Base-by-base conservation (phyloP, 2,329 filamentous ascomycete species). In the Microdochium trichocladiopsis region DNA sequence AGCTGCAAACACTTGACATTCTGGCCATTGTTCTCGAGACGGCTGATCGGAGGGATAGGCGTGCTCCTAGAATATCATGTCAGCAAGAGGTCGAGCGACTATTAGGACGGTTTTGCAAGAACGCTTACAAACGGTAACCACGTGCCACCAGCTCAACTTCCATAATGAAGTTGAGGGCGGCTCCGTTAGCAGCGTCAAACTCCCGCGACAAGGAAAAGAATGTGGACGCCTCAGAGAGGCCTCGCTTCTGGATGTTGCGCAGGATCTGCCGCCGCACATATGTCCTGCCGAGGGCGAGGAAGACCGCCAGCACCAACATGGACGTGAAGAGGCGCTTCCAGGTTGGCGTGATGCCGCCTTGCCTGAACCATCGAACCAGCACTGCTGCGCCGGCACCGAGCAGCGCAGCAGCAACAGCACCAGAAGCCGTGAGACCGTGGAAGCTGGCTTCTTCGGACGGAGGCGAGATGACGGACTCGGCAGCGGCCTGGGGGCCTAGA, bases 11-110 rank as follows among this genome's bases (percentile, higher is more conserved):
- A 99, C 63, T 90, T 86, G 60, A 90, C 81, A 8, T 78, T 81
- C 65, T 95, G 88, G 45, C 83, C 83, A 55, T 84, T 84, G 59
- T 95, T 90, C 66, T 99, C 94, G 28, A 99, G 77, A 47, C 93
- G 84, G 58, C 88, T 95, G 55, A 96, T 87, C n/a, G 94, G 94
- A 6, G 94, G 93, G 33, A 97, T 72, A 23, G 92, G 93, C 16
- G 84, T 87, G 75, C 90, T 95, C 71, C 90, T 95, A n/a, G 51
- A 55, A 53, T 22, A 45, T 45, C 16, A 16, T 18, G 18, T 45
- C 18, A 45, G 41, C 41, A 37, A 37, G 33, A 11, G 14, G 33
- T 16, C 12, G 14, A 37, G 33, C 33, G 18, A 8, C 5, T 5
- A 8, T 31, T 31, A 43, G 28, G 31, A 60, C 18, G 41, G 25